Percentiles rank a stretch among this genome's conserved stretches.
Evolutionary conservation across 2,329 filamentous ascomycete species (phyloP).

Genomic region (Colletotrichum paranaense): DNA sequence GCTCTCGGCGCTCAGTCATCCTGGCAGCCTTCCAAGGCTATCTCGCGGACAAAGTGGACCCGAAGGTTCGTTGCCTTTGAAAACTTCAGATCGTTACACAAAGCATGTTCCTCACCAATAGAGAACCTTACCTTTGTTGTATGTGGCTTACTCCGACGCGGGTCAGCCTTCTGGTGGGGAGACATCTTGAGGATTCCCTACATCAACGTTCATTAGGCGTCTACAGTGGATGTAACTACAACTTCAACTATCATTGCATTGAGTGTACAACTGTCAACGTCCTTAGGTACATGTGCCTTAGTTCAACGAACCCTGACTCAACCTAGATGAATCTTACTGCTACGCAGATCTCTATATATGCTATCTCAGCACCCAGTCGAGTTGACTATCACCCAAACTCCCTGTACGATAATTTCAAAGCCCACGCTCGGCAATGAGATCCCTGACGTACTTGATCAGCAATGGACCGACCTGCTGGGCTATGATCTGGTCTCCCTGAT

Average conservation of each 20-base stretch:
- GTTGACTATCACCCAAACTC: not conserved
- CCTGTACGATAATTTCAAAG: not conserved
- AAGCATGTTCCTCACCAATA: not conserved
- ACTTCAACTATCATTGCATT: too few relatives aligned
- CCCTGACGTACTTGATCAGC: constrained; percentile 46
- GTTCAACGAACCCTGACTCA: too few relatives aligned
- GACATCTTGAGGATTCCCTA: not conserved
- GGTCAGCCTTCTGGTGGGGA: not conserved
- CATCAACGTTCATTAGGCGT: too few relatives aligned
- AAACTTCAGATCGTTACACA: not conserved
- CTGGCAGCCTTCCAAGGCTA: too few relatives aligned
- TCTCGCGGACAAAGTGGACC: not conserved
- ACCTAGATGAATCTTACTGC: too few relatives aligned
- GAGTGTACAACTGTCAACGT: too few relatives aligned
- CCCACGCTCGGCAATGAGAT: constrained; percentile 11
- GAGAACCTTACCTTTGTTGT: not conserved
- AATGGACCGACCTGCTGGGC: constrained; percentile 45
- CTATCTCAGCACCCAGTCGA: not conserved
- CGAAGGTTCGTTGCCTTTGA: not conserved
- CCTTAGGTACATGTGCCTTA: too few relatives aligned
- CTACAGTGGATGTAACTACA: too few relatives aligned
- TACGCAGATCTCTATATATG: too few relatives aligned
- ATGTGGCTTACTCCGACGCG: not conserved
- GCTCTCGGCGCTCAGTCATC: not conserved
- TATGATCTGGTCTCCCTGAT: constrained; percentile 48